These are phyloP conservation scores for Hymenochaete sp. DNA, from an alignment of 1,284 basidiomycete species.

Conservation along the genomic window DNA sequence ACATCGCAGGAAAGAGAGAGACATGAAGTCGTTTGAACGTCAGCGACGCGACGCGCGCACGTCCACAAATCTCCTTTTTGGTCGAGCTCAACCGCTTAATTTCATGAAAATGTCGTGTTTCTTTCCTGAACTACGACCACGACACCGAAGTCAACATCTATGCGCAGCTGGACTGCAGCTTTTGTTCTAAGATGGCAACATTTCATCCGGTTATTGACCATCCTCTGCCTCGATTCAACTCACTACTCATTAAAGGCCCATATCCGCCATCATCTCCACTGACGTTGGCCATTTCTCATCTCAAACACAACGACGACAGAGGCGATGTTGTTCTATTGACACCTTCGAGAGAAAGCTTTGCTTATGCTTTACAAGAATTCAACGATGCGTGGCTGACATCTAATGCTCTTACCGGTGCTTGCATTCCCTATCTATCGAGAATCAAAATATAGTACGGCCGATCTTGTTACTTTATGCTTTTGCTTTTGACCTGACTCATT, in stretches of 20 bases:
- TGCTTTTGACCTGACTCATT: conserved; percentile 14
- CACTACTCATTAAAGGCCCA: conserved; percentile 44
- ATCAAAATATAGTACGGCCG: conserved; percentile 51
- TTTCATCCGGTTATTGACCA: too few relatives aligned
- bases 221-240: conserved; percentile 40
- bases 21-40: too few relatives aligned
- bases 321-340: conserved; percentile 42
- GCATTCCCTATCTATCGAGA: conserved; percentile 34
- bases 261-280: conserved; percentile 50
- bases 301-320: conserved; percentile 24
- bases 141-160: too few relatives aligned
- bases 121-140: too few relatives aligned
- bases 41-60: too few relatives aligned
- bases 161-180: too few relatives aligned
- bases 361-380: conserved; percentile 35
- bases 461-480: conserved; percentile 15
- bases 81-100: too few relatives aligned
- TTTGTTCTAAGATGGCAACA: too few relatives aligned
- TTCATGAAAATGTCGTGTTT: too few relatives aligned
- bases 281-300: conserved; percentile 45
- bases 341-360: conserved; percentile 37
- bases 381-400: conserved; percentile 48
- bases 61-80: too few relatives aligned
- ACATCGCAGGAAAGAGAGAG: too few relatives aligned
- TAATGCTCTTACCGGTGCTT: conserved; percentile 37